These are phyloP conservation scores for Hypsizygus ulmarius DNA, from an alignment of 1,284 basidiomycete species.

Conservation along the genomic window DNA sequence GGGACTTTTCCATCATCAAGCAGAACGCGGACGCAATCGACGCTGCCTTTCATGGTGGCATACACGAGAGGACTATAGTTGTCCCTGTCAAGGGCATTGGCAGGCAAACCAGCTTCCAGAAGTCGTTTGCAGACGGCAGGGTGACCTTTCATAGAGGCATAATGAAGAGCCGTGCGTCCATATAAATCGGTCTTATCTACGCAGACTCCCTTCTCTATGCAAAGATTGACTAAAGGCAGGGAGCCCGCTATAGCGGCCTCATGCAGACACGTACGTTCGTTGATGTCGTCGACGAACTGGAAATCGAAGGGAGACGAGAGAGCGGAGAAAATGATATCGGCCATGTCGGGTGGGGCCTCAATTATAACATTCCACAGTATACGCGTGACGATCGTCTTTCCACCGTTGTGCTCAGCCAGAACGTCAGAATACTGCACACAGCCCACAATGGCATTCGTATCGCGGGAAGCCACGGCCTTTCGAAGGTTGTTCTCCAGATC, in stretches of 20 bases:
- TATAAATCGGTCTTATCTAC: constrained; percentile 81
- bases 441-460: constrained; percentile 61
- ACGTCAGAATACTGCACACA: constrained; percentile 73
- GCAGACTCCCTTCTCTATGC: constrained; percentile 72
- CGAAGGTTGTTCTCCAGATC: constrained; percentile 87
- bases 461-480: constrained; percentile 65
- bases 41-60: constrained; percentile 85
- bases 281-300: constrained; percentile 94
- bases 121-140: constrained; percentile 75
- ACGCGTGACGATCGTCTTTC: constrained; percentile 69
- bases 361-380: constrained; percentile 91
- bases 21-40: constrained; percentile 78
- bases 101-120: constrained; percentile 64
- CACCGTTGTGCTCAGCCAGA: constrained; percentile 55
- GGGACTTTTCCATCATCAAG: constrained; percentile 66
- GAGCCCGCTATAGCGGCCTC: constrained; percentile 88
- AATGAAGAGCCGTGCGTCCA: constrained; percentile 92
- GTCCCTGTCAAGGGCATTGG: constrained; percentile 83
- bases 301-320: constrained; percentile 80
- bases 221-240: constrained; percentile 78
- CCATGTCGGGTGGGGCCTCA: constrained; percentile 70
- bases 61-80: constrained; percentile 94
- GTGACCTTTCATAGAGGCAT: constrained; percentile 94
- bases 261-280: constrained; percentile 93
- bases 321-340: constrained; percentile 72